phyloP scores from a whole-genome alignment of 306 rosid genomes.

The Pueraria montana region DNA sequence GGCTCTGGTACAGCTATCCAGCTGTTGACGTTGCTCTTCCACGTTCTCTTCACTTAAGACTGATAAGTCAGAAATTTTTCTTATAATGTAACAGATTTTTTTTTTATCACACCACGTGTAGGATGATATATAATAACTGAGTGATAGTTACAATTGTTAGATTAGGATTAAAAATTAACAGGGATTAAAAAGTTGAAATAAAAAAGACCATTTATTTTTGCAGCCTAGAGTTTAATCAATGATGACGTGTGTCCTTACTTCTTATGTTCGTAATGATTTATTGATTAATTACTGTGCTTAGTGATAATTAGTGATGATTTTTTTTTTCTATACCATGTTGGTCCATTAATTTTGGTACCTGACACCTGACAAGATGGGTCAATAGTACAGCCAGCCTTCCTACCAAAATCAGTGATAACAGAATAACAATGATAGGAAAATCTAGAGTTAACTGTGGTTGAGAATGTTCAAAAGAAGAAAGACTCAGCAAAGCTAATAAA shows the following conservation, averaged over 20 bases:
- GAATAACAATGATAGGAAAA: constrained; percentile 19
- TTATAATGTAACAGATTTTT: not conserved
- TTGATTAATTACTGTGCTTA: not conserved
- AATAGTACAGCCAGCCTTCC: not conserved
- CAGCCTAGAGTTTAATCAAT: not conserved
- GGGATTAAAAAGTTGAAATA: not conserved
- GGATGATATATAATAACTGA: not conserved
- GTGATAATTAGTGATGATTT: not conserved
- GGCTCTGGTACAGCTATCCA: not conserved
- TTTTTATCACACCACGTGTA: not conserved
- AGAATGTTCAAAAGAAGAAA: constrained; percentile 13
- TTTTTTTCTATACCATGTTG: not conserved
- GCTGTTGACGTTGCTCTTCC: constrained; percentile 14
- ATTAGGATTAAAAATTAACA: not conserved
- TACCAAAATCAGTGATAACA: not conserved
- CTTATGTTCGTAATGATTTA: not conserved
- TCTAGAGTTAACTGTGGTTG: not conserved
- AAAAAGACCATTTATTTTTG: no score
- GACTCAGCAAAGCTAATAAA: not conserved
- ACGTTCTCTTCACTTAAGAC: not conserved
- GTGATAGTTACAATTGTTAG: not conserved
- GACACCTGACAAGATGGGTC: not conserved
- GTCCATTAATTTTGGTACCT: not conserved
- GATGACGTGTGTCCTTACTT: not conserved
- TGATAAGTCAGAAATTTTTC: constrained; percentile 26